phyloP scores from a whole-genome alignment of 768 basidiomycete species.

The Serendipita sp. region DNA sequence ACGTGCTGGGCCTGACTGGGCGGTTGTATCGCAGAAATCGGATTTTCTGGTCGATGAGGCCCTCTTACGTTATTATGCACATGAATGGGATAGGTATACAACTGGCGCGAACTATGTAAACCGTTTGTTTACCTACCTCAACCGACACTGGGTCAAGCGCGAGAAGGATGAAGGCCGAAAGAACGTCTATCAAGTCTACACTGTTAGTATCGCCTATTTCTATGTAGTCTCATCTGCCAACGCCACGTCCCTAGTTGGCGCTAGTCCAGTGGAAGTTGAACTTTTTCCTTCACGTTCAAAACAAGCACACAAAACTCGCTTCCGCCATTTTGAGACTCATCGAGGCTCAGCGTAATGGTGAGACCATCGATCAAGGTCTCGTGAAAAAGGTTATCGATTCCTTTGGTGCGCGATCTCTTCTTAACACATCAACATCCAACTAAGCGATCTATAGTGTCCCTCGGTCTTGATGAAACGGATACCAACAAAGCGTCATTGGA shows the following conservation, averaged over 20 bases:
- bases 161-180: constrained; percentile 95
- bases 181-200: constrained; percentile 90
- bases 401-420: constrained; percentile 29
- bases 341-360: constrained; percentile 86
- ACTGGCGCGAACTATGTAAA: constrained; percentile 96
- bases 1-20: constrained; percentile 15
- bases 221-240: constrained; percentile 27
- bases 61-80: constrained; percentile 77
- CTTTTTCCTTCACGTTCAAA: constrained; percentile 80
- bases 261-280: constrained; percentile 92
- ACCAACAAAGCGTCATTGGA: constrained; percentile 86
- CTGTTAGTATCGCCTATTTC: constrained; percentile 36
- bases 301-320: constrained; percentile 65
- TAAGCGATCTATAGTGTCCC: constrained; percentile 37
- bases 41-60: constrained; percentile 74
- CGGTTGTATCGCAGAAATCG: constrained; percentile 38
- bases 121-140: constrained; percentile 91
- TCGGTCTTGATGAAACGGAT: constrained; percentile 85
- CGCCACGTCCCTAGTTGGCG: constrained; percentile 42
- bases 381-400: constrained; percentile 92
- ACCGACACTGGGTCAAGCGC: constrained; percentile 97
- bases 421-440: background rate
- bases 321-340: constrained; percentile 78
- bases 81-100: constrained; percentile 93
- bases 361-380: constrained; percentile 80